These are phyloP conservation scores for Prinsepia uniflora DNA, from an alignment of 306 rosid genomes.

Conservation along the genomic window DNA sequence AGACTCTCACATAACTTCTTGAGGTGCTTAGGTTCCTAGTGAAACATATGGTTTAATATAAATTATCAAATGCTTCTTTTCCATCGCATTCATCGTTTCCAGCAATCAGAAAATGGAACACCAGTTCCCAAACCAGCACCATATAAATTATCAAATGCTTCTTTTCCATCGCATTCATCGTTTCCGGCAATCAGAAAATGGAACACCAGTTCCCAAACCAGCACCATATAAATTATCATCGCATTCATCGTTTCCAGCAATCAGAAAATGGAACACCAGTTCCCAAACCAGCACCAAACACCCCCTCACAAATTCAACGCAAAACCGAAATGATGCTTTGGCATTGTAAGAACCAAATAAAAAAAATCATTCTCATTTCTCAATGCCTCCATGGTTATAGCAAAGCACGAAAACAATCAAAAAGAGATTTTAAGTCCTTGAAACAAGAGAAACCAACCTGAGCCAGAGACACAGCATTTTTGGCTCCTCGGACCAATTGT, in stretches of 20 bases:
- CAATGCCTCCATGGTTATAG: constrained; percentile 17
- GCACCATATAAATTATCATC: constrained; percentile 10
- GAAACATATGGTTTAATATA: constrained; percentile 9
- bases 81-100: background rate
- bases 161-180: too few relatives aligned
- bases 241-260: constrained; percentile 9
- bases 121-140: background rate
- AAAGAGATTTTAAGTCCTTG: constrained; percentile 16
- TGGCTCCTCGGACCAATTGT: constrained; percentile 39
- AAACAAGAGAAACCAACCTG: constrained; percentile 40
- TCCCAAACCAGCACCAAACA: background rate
- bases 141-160: too few relatives aligned
- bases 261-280: too few relatives aligned
- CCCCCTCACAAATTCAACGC: constrained; percentile 2
- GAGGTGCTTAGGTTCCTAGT: constrained; percentile 16
- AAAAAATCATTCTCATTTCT: constrained; percentile 17
- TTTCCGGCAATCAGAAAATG: too few relatives aligned
- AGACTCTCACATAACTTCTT: constrained; percentile 1
- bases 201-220: too few relatives aligned
- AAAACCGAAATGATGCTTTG: constrained; percentile 13
- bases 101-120: background rate
- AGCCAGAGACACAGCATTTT: constrained; percentile 48
- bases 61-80: constrained; percentile 2
- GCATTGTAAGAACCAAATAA: constrained; percentile 16
- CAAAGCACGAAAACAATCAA: constrained; percentile 2